Evolutionary conservation across 2,329 filamentous ascomycete genomes (phyloP).

Genomic region (Septoria linicola): DNA sequence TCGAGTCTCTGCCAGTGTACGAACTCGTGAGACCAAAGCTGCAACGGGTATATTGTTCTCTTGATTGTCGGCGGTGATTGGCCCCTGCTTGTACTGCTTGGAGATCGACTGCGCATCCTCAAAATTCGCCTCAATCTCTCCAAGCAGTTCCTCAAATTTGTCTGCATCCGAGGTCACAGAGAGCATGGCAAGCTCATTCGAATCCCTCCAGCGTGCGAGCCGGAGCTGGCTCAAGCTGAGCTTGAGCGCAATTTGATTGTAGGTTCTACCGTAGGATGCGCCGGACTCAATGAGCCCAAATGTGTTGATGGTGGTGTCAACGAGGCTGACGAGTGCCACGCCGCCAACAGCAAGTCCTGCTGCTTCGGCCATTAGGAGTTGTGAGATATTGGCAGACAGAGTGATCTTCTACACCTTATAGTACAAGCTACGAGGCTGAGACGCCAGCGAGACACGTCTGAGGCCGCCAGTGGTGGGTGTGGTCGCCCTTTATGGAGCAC

Average conservation of each 20-base stretch:
- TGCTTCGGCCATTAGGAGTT: conserved; percentile 17
- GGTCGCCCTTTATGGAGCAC: no score
- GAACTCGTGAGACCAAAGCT: background rate
- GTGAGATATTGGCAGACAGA: no score
- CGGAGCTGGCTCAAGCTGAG: conserved; percentile 15
- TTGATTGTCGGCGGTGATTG: background rate
- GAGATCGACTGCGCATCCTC: conserved; percentile 1
- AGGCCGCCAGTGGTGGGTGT: no score
- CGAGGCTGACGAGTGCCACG: conserved; percentile 39
- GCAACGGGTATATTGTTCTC: background rate
- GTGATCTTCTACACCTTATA: no score
- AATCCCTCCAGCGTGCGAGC: conserved; percentile 19
- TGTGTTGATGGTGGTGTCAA: conserved; percentile 43
- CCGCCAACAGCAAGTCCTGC: conserved; percentile 31
- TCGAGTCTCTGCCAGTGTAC: background rate
- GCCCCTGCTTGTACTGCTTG: background rate
- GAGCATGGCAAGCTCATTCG: background rate
- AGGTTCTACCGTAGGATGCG: conserved; percentile 39
- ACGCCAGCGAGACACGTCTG: no score
- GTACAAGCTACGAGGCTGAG: no score
- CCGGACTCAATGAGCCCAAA: conserved; percentile 46
- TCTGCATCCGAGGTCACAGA: background rate
- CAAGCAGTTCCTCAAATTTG: conserved; percentile 7
- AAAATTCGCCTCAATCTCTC: conserved; percentile 11
- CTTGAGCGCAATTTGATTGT: conserved; percentile 37